Percentiles rank a stretch among this genome's conserved stretches.
Evolutionary conservation across 345 rosid genomes (phyloP).

Genomic region (Syzygium jambos): DNA sequence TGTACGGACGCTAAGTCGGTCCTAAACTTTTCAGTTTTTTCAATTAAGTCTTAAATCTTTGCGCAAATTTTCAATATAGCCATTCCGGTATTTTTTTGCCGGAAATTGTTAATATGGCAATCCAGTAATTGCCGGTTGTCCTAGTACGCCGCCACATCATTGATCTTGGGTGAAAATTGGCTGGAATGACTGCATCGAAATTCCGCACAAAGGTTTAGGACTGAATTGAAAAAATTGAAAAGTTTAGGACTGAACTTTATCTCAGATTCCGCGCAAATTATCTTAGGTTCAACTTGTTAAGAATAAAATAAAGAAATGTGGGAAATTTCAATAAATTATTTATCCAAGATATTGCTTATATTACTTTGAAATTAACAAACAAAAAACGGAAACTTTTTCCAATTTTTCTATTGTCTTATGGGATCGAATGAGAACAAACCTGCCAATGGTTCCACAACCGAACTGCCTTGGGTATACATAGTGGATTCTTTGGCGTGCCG

Average conservation of each 20-base stretch:
- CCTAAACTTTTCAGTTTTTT: no score
- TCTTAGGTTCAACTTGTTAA: neutral
- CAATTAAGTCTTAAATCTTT: neutral
- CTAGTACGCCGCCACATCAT: fast-evolving
- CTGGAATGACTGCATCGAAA: fast-evolving
- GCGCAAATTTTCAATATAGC: no score
- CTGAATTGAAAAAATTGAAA: neutral
- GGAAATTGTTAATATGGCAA: fast-evolving
- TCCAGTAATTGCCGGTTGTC: fast-evolving
- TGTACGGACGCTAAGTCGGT: no score
- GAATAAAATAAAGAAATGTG: neutral
- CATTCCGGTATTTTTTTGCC: fast-evolving
- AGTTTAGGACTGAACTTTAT: no score
- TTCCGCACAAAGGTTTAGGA: neutral
- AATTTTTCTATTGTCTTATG: neutral
- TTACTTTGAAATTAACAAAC: neutral
- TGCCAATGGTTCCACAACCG: neutral
- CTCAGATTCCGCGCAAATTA: neutral
- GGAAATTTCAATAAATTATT: neutral
- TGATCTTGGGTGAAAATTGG: no score
- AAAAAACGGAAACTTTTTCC: neutral
- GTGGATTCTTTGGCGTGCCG: neutral
- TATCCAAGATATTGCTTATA: no score
- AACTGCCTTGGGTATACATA: neutral
- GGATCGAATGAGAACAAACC: neutral